A percentile compares a stretch with the other conserved stretches of the same genome.
These are phyloP conservation scores for Picochlorum costavermella DNA, from an alignment of 139 green algal species.

Conservation along the genomic window DNA sequence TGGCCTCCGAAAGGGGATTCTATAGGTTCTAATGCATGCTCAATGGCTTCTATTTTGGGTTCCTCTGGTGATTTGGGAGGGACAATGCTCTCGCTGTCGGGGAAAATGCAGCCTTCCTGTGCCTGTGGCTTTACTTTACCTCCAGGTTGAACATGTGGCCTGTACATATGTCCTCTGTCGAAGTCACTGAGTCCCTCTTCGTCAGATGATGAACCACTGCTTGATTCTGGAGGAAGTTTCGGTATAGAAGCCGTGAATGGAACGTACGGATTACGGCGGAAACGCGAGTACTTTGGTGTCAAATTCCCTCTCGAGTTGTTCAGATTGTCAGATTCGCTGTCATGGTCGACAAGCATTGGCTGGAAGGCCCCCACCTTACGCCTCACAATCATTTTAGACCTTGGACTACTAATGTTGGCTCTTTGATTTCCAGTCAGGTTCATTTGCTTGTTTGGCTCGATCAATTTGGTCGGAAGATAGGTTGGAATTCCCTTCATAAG, in stretches of 20 bases:
- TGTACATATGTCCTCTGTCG: no score
- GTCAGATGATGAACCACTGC: no score
- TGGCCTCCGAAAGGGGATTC: no score
- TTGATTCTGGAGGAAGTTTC: no score
- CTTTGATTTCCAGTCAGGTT: not conserved
- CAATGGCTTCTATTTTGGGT: not conserved
- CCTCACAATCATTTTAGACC: not conserved
- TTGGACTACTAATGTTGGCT: no score
- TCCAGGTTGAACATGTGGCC: no score
- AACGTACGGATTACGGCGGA: not conserved
- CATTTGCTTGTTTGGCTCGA: not conserved
- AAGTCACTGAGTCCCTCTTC: no score
- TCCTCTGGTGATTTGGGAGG: not conserved
- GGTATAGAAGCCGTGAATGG: not conserved
- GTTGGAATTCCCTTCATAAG: constrained; percentile 32
- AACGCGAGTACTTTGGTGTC: not conserved
- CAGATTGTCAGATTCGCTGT: constrained; percentile 1
- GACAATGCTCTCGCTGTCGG: not conserved
- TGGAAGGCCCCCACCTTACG: not conserved
- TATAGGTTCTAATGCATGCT: not conserved
- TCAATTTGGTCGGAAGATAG: not conserved
- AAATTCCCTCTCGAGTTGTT: not conserved
- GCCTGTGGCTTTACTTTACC: no score
- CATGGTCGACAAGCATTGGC: not conserved
- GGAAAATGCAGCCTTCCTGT: no score